phyloP scores from a whole-genome alignment of 805 yeast genomes.

The Barnettozyma pratensis region DNA sequence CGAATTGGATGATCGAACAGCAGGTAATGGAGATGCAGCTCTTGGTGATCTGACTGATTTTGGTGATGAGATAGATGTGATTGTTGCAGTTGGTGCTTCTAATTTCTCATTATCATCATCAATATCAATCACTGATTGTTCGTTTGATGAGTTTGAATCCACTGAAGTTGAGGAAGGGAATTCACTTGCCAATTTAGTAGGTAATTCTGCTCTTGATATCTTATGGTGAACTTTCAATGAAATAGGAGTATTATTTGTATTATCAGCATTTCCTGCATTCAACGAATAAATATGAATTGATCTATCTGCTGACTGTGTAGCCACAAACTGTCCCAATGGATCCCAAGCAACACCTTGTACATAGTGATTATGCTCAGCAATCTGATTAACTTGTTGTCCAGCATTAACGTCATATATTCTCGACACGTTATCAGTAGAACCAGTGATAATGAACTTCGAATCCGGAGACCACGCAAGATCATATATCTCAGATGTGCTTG shows the following conservation, averaged over 20 bases:
- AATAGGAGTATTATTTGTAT: constrained; percentile 23
- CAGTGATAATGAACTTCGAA: constrained; percentile 69
- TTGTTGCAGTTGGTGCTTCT: constrained; percentile 22
- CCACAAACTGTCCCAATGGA: constrained; percentile 69
- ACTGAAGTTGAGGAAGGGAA: not conserved
- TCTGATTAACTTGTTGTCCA: constrained; percentile 53
- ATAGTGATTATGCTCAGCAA: constrained; percentile 77
- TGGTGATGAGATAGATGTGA: constrained; percentile 27
- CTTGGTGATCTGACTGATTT: not conserved
- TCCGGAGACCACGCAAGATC: constrained; percentile 94
- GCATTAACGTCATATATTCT: constrained; percentile 56
- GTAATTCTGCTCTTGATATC: constrained; percentile 54
- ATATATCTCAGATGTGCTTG: constrained; percentile 72
- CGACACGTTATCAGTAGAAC: constrained; percentile 85
- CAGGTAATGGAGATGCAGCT: constrained; percentile 36
- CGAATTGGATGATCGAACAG: constrained; percentile 28
- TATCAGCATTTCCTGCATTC: constrained; percentile 11
- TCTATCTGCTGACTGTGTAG: constrained; percentile 89
- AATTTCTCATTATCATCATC: not conserved
- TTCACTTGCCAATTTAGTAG: constrained; percentile 24
- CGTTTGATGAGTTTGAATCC: not conserved
- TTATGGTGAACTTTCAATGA: constrained; percentile 41
- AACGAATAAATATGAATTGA: constrained; percentile 66
- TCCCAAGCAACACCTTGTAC: constrained; percentile 98
- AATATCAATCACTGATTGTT: not conserved